Evolutionary conservation across 805 yeast genomes (phyloP), one percentile per base, ranked within the genome.

Genomic region (Cyberlindnera bimundalis): DNA sequence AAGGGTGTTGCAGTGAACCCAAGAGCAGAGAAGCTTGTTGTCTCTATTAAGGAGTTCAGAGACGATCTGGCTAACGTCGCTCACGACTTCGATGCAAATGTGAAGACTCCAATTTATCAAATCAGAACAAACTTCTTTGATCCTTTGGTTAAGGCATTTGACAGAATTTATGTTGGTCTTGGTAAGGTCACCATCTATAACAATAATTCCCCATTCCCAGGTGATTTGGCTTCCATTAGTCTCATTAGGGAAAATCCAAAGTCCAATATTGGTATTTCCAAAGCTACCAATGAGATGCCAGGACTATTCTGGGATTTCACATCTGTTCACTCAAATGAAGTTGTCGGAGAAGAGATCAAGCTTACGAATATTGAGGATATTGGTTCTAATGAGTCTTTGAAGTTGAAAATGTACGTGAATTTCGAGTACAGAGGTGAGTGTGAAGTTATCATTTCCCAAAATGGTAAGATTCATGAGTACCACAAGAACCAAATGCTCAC

Each of bases 1-100:
- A 75, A 74, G 40, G 95, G 95, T 48, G 77, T 86, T 39, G 91
- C 90, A 4, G 74, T 84, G 21, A 84, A 86, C 46, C 89, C 91
- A 20, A 72, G 95, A 59, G 88, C 93, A 4, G 90, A 83, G 52
- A 72, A 70, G 43, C 66, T 88, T 48, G 71, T 77, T 25, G 73
- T 85, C 9, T 72, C 90, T 2, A 76, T 87, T 33, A 86, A 85
- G 59, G 95, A 86, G 58, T 75, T 84, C 53, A 76, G 74, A 56
- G 73, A 70, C 31, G 78, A 74, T 39, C 34, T 51, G 40, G 51
- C 37, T 16, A 55, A 47, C 29, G 60, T 59, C 29, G 57, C 60
- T 1, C 46, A 55, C 15, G 69, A 64, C 30, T 55, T 60, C 23
- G 65, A 63, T 30, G 55, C 64, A 9, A 52, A 68, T 23, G 56